Evolutionary conservation across 768 basidiomycete genomes (phyloP).

Genomic region (Pisolithus tinctorius): DNA sequence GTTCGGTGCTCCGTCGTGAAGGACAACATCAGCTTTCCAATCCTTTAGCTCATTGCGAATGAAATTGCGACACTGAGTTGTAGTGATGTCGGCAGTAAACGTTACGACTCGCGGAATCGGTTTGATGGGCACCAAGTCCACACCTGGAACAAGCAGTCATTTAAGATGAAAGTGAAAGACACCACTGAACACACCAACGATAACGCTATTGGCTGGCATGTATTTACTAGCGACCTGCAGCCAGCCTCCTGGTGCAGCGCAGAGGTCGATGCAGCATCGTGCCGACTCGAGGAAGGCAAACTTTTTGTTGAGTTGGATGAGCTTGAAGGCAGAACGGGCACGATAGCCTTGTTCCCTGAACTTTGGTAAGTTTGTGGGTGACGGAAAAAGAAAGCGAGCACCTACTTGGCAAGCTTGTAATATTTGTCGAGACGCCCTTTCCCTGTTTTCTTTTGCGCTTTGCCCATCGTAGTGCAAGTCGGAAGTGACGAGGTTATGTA

Average conservation of each 20-base stretch:
- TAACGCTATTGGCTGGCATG: slow-evolving; percentile 89
- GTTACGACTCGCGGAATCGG: slow-evolving; percentile 91
- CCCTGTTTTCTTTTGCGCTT: slow-evolving; percentile 91
- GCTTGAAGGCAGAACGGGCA: slow-evolving; percentile 98
- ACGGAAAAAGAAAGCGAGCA: slow-evolving; percentile 2
- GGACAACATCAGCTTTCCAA: slow-evolving; percentile 97
- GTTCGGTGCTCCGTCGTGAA: slow-evolving; percentile 99
- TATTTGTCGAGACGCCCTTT: slow-evolving; percentile 96
- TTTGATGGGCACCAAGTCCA: slow-evolving; percentile 94
- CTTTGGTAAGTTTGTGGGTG: slow-evolving; percentile 7
- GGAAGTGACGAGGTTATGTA: no score
- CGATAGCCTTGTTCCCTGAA: slow-evolving; percentile 96
- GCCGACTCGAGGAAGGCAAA: slow-evolving; percentile 86
- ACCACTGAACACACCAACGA: slow-evolving; percentile 58
- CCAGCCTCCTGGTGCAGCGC: slow-evolving; percentile 99
- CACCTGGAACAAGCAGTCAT: slow-evolving; percentile 44
- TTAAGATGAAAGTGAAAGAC: slow-evolving; percentile 5
- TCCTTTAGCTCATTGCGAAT: slow-evolving; percentile 88
- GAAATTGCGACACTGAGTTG: slow-evolving; percentile 78
- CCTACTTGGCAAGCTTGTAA: slow-evolving; percentile 89
- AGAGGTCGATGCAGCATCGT: slow-evolving; percentile 93
- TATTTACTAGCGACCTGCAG: slow-evolving; percentile 97
- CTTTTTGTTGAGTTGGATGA: slow-evolving; percentile 98
- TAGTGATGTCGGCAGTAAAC: slow-evolving; percentile 93
- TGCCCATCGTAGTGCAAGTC: slow-evolving; percentile 43